phyloP scores from a whole-genome alignment of 805 yeast species.

The Candida manassasensis region DNA sequence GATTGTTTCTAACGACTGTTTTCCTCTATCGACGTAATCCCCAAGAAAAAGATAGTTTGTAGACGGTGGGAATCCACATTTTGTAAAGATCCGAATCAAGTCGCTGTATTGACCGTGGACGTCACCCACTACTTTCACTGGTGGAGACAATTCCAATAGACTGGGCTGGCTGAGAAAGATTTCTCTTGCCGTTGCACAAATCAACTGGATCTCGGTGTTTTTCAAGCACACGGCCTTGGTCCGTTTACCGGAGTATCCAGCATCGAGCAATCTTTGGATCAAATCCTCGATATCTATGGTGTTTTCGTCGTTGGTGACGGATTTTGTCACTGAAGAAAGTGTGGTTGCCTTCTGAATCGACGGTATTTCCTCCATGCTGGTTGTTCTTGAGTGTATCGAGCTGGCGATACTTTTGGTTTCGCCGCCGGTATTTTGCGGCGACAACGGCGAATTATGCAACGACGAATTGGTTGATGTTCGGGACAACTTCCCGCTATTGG shows the following conservation, averaged over 20 bases:
- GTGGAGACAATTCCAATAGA: constrained; percentile 77
- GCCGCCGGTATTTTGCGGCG: constrained; percentile 14
- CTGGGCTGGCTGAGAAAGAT: constrained; percentile 89
- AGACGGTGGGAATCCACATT: constrained; percentile 96
- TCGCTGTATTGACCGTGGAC: constrained; percentile 97
- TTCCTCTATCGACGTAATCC: constrained; percentile 97
- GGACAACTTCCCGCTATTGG: constrained; percentile 7
- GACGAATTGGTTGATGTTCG: constrained; percentile 24
- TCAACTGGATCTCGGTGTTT: constrained; percentile 79
- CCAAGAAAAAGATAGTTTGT: constrained; percentile 91
- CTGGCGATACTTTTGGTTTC: constrained; percentile 11
- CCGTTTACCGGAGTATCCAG: constrained; percentile 93
- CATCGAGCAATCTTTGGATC: constrained; percentile 87
- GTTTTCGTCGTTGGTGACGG: constrained; percentile 5
- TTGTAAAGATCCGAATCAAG: constrained; percentile 81
- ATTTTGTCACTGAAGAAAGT: constrained; percentile 6
- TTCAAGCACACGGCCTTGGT: constrained; percentile 86
- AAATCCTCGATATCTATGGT: constrained; percentile 70
- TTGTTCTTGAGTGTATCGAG: constrained; percentile 11
- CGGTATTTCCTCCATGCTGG: constrained; percentile 4
- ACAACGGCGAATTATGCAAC: constrained; percentile 13
- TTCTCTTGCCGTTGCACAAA: constrained; percentile 86
- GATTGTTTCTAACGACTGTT: constrained; percentile 91
- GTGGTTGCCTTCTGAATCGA: constrained; percentile 9
- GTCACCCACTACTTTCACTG: constrained; percentile 86